Evolutionary conservation across 495 filamentous ascomycete genomes (phyloP), one percentile per base, ranked within the genome.

Genomic region (Penicillium bialowiezense): DNA sequence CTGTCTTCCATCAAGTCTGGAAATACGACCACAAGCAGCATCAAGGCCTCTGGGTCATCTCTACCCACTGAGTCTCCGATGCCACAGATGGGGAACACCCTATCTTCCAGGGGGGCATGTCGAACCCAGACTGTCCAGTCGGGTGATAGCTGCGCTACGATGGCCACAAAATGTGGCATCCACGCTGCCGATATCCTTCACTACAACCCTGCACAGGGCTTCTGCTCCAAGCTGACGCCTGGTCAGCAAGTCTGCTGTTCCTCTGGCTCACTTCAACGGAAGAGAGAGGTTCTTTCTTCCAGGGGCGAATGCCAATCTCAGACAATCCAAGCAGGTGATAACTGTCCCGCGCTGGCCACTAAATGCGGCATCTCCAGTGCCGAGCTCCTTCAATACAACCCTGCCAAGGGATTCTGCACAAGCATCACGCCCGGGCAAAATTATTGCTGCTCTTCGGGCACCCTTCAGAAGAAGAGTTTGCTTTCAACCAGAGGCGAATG

Each of bases 201-300:
- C 41, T 70, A 60, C 54, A 78, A 77, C 55, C 31, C 68, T 2
- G 50, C 38, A 4, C 9, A 55, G 1, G 56, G 51, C 23, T 42
- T 74, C 5, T 78, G 73, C 57, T 56, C 63, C 3, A 63, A 32
- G 4, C 60, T 79, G 3, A 44, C 40, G 23, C 34, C 54, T 6
- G 51, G 57, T 3, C 61, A 79, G 40, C 44, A 64, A n/a, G 71
- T 79, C 15, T 82, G 77, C 64, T 80, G 78, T 48, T 65, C 67
- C 1, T 15, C 50, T 2, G 77, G 74, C 13, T 51, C 49, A 1
- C 50, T 71, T 3, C 69, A 26, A 12, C 29, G n/a, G n/a, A n/a
- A n/a, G n/a, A n/a, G n/a, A n/a, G n/a, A n/a, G n/a, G n/a, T n/a
- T n/a, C 29, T 32, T 7, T 32, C 29, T 7, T 32, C 29, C 12